Base-by-base conservation (phyloP, 768 basidiomycete species). In the Mycena alexandri region DNA sequence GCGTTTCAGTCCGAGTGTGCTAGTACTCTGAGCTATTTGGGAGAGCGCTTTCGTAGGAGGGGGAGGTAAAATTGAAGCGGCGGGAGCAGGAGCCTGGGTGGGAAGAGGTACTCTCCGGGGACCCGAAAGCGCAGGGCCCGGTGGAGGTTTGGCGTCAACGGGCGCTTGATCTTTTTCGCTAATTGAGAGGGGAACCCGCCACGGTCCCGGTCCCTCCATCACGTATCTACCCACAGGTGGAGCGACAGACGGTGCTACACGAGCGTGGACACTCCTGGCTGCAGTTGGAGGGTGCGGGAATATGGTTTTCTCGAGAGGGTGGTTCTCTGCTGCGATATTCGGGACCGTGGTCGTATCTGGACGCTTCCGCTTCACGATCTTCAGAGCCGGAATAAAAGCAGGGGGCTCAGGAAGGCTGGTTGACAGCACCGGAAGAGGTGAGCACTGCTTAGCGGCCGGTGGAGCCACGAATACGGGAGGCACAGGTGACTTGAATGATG, bases 321-420 rank as follows among this genome's bases (percentile, higher is more conserved):
- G 48, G 38, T 34, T 29, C 21, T 52, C 42, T 13, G 25, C 48
- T 36, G 58, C 48, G 38, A 22, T 33, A 25, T 55, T 57, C 67
- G 33, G 65, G 54, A 42, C 52, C 70, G 25, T 57, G 41, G 47
- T 58, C 53, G 52, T 43, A 57, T 75, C 76, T 21, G 72, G 68
- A 50, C 54, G 68, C 34, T 51, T 69, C 51, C 84, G 78, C 68
- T 87, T 87, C 29, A 87, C 80, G n/a, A 87, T 85, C 36, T 79
- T 82, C 43, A 86, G 73, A 48, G 82, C 86, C 53, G 82, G 81
- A 24, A 85, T 76, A 1, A 81, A 78, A 44, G 76, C 77, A 7
- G 82, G 82, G 46, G 77, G 80, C 43, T 69, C 66, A 36, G 71
- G 65, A 57, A 58, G 61, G 65, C 51, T 70, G 47, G 60, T 71